Conservation (phyloP, 306 rosid genomes). For the Dryas drummondii region DNA sequence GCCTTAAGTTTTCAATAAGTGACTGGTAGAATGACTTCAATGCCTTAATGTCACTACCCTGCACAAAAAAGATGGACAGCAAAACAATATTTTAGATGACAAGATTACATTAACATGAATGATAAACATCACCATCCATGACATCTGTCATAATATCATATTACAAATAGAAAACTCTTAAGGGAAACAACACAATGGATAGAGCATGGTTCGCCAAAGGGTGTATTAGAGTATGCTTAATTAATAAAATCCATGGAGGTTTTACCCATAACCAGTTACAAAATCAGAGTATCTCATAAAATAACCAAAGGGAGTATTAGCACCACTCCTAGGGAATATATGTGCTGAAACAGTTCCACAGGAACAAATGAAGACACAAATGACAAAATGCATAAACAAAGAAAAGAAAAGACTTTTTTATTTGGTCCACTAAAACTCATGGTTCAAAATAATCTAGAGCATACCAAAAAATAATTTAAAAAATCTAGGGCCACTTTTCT, state of each 20-base stretch:
- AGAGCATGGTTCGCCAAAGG: background rate
- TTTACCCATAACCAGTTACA: no score
- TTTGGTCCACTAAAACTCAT: slow-evolving; percentile 6
- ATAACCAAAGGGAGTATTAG: background rate
- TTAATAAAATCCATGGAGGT: no score
- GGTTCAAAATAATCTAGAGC: background rate
- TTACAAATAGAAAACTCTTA: no score
- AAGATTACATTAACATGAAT: background rate
- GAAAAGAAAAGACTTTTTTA: background rate
- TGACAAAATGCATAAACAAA: background rate
- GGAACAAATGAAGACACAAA: background rate
- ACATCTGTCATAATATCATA: no score
- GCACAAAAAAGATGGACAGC: slow-evolving; percentile 33
- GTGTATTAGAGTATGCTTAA: no score
- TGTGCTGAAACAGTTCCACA: background rate
- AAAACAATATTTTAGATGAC: background rate
- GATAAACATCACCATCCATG: no score
- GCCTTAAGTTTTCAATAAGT: slow-evolving; percentile 74
- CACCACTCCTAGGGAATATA: background rate
- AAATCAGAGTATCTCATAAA: no score
- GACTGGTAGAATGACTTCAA: slow-evolving; percentile 77
- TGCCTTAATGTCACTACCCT: slow-evolving; percentile 82
- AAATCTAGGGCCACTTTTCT: slow-evolving; percentile 13
- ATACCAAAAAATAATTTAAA: background rate
- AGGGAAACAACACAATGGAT: background rate